Conservation (phyloP, 805 yeast genomes). For the Isabelozyma gotoi region DNA sequence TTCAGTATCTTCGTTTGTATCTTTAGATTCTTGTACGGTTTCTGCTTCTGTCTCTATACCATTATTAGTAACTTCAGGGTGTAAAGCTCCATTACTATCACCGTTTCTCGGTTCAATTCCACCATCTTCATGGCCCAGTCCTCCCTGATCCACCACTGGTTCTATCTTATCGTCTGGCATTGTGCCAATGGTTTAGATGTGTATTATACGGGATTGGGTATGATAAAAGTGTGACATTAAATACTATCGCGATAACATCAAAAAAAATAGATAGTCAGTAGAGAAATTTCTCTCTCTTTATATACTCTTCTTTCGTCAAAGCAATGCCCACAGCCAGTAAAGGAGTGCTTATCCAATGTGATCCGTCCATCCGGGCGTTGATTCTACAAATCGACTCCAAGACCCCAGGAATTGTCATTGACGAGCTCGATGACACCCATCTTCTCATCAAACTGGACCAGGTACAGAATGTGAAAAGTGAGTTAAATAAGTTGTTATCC, state of each 20-base stretch:
- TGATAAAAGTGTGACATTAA: not conserved
- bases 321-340: constrained; percentile 44
- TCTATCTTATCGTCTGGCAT: not conserved
- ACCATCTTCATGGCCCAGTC: not conserved
- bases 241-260: not conserved
- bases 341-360: constrained; percentile 56
- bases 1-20: too few relatives aligned
- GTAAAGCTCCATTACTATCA: not conserved
- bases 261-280: too few relatives aligned
- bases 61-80: not conserved
- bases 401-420: constrained; percentile 63
- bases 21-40: too few relatives aligned
- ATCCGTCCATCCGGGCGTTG: constrained; percentile 88
- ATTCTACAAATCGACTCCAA: constrained; percentile 79
- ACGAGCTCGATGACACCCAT: constrained; percentile 92
- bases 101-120: not conserved
- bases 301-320: not conserved
- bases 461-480: constrained; percentile 73
- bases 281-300: constrained; percentile 1
- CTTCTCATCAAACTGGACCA: constrained; percentile 75
- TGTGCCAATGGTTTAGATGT: not conserved
- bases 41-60: not conserved
- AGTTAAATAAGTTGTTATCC: constrained; percentile 71
- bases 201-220: not conserved
- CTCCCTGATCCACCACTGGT: not conserved